These are phyloP conservation scores for Kluyveromyces siamensis DNA, from an alignment of 805 yeast species.

Conservation along the genomic window DNA sequence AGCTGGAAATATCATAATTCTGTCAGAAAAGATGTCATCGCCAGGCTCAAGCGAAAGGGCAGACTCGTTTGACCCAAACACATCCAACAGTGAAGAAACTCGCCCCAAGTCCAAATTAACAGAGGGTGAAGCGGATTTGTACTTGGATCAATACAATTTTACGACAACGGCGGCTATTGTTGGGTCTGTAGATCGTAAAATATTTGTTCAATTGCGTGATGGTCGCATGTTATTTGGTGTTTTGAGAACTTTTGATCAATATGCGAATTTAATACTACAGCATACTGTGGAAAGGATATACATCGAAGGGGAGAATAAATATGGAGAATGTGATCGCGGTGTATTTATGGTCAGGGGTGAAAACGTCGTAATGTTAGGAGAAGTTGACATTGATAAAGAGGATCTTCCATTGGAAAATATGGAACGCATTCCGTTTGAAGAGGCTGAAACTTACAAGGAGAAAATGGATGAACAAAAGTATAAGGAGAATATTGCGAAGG, in stretches of 20 bases:
- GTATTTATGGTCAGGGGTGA: conserved; percentile 91
- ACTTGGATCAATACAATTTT: conserved; percentile 71
- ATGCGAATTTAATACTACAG: conserved; percentile 84
- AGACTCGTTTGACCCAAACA: not conserved
- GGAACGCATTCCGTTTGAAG: conserved; percentile 50
- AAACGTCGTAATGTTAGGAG: conserved; percentile 89
- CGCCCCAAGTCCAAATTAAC: conserved; percentile 19
- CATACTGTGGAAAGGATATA: conserved; percentile 83
- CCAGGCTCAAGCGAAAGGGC: not conserved
- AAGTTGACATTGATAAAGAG: conserved; percentile 80
- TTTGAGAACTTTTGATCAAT: conserved; percentile 91
- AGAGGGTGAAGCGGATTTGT: conserved; percentile 45
- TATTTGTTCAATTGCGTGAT: conserved; percentile 80
- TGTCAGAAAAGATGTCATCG: not conserved
- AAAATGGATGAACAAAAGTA: conserved; percentile 27
- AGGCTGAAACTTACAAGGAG: conserved; percentile 43
- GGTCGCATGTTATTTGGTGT: conserved; percentile 85
- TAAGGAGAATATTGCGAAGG: conserved; percentile 35
- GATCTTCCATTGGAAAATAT: conserved; percentile 54
- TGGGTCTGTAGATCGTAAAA: conserved; percentile 73
- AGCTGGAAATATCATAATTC: not conserved
- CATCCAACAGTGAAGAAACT: not conserved
- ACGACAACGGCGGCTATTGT: conserved; percentile 88
- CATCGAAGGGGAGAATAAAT: conserved; percentile 42
- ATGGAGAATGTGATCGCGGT: conserved; percentile 72